Evolutionary conservation across 176 grass and related monocot species (phyloP), one percentile per base, ranked within the genome.

Genomic region (Rhynchospora tenuis): DNA sequence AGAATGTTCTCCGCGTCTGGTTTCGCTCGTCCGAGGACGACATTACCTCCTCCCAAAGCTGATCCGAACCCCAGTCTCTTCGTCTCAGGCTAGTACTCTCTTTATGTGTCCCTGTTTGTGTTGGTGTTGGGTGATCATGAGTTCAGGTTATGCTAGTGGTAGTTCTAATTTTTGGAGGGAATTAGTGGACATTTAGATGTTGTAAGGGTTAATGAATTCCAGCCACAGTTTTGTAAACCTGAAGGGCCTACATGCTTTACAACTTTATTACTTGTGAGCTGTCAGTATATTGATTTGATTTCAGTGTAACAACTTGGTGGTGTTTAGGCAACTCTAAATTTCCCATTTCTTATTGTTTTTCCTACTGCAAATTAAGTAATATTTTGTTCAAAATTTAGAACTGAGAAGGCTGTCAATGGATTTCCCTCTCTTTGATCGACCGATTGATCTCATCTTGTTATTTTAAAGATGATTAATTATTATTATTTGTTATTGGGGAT

Each of bases 41-140:
- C 87, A 13, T 54, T 81, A 7, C 60, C 89, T 45, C 80, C 88
- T 29, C 89, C 91, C 5, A 81, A 88, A 84, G 82, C 95, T 26
- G 92, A 98, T 65, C 95, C 95, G 46, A 94, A 85, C 29, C 68
- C 86, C 9, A 98, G 91, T 73, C 91, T 98, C 82, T 95, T 93
- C 85, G 83, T 98, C 83, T 98, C 96, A 48, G 96, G 96, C 81
- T 33, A 80, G 89, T 14, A 44, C 24, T 31, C 42, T n/a, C n/a
- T 45, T 6, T 74, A 16, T n/a, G 73, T 80, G 42, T 58, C 10
- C 38, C 7, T 47, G 55, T 81, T 73, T 0, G 20, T 60, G 0
- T 38, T 38, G 50, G 43, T 52, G 56, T 12, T 73, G 56, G 22
- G 68, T 71, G 7, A 54, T 80, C 29, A 38, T 69, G 16, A 26